Evolutionary conservation across 2,329 filamentous ascomycete genomes (phyloP).

Genomic region (Colletotrichum salicis): DNA sequence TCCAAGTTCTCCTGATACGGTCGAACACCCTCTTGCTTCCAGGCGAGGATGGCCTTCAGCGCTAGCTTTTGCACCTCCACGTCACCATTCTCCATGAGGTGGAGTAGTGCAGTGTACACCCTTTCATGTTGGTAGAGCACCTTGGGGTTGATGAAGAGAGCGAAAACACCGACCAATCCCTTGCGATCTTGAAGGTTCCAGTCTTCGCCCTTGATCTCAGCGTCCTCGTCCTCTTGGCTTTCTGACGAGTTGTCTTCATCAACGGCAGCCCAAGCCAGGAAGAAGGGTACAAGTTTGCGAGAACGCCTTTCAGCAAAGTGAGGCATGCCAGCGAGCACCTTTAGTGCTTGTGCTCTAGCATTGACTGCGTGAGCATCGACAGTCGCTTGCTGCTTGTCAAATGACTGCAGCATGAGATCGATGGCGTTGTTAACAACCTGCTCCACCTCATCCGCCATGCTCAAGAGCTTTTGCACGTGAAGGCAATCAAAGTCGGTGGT

Average conservation of each 20-base stretch:
- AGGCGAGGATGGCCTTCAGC: constrained; percentile 85
- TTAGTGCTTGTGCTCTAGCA: constrained; percentile 81
- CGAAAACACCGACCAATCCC: constrained; percentile 81
- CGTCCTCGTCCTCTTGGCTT: constrained; percentile 56
- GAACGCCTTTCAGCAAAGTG: constrained; percentile 86
- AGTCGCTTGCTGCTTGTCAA: constrained; percentile 71
- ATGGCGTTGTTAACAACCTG: constrained; percentile 62
- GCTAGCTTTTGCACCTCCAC: constrained; percentile 87
- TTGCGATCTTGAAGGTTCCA: constrained; percentile 88
- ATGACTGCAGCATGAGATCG: constrained; percentile 69
- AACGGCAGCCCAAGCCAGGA: constrained; percentile 81
- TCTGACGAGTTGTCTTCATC: constrained; percentile 52
- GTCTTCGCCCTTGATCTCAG: constrained; percentile 51
- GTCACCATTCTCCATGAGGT: constrained; percentile 87
- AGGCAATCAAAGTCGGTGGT: constrained; percentile 87
- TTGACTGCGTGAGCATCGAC: constrained; percentile 62
- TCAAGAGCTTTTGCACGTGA: constrained; percentile 72
- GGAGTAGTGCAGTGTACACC: constrained; percentile 80
- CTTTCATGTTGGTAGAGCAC: constrained; percentile 82
- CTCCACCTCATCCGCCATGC: constrained; percentile 62
- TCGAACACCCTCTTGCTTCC: constrained; percentile 82
- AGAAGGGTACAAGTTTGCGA: constrained; percentile 83
- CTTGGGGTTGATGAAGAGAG: constrained; percentile 86
- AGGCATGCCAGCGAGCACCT: constrained; percentile 79
- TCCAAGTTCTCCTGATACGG: constrained; percentile 87